Base-by-base conservation (phyloP, 2,329 filamentous ascomycete species). In the Exophiala xenobiotica region DNA sequence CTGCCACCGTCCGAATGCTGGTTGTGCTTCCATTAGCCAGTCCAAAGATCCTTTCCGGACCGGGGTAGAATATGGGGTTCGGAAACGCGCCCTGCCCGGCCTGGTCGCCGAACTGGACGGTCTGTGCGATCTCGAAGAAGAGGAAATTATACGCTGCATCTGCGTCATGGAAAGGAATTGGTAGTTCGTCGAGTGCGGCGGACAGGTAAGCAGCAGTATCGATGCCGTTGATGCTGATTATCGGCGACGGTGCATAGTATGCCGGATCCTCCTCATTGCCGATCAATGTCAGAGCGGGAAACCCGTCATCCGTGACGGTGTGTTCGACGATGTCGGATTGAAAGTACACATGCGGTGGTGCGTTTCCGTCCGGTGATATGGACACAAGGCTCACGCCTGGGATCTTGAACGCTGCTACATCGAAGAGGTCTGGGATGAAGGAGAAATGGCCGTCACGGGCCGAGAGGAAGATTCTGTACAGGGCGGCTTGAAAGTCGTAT, bases 381-480 rank as follows among this genome's bases (percentile, higher is more conserved):
- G 82, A 85, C 0, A 85, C 79, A 1, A 86, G 68, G 6, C 78
- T 73, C 60, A 83, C 71, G 3, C 76, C 69, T 56, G 82, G 78
- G 2, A 79, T 78, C 11, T 75, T 67, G 61, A 77, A 82, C 1
- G 72, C 68, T 44, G 85, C 82, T 4, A 68, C 57, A 1, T 52
- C 50, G n/a, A 62, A 53, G 0, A 66, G 65, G 45, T 67, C 68
- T 7, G 64, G 51, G 6, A 57, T 44, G 24, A 65, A 59, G 7
- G 8, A 42, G 19, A 71, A 59, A 61, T 88, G 85, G 1, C 82
- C 81, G 61, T 88, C 84, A 58, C 87, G 81, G 3, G 79, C 78
- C 1, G 70, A 71, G 19, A 74, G 72, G 31, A 82, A 71, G 4
- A 80, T 66, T 26, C 73, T 67, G 51, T 79, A 78, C 2, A 88